Evolutionary conservation across 495 filamentous ascomycete genomes (phyloP).

Genomic region (Penicillium egyptiacum): DNA sequence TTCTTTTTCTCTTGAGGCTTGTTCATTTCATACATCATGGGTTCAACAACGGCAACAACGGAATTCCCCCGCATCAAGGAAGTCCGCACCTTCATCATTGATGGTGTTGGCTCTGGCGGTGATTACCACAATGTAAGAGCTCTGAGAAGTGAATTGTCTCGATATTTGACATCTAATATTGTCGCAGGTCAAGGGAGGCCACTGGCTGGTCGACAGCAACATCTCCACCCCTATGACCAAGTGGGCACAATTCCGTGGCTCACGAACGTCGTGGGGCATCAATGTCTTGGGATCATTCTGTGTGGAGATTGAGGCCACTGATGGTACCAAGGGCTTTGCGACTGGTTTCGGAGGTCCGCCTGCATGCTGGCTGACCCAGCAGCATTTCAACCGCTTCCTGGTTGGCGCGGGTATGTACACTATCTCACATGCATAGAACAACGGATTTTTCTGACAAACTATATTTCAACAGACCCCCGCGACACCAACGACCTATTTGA

Average conservation of each 20-base stretch:
- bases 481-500: conserved; percentile 88
- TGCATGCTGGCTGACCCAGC: conserved; percentile 86
- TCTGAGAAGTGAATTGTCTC: background rate
- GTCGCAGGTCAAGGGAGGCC: conserved; percentile 70
- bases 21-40: conserved; percentile 31
- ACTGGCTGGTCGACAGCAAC: conserved; percentile 88
- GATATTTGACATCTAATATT: conserved; percentile 5
- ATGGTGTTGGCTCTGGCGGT: conserved; percentile 83
- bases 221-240: conserved; percentile 89
- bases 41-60: conserved; percentile 26
- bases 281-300: conserved; percentile 93
- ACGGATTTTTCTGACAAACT: background rate
- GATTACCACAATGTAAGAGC: conserved; percentile 84
- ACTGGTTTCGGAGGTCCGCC: conserved; percentile 93
- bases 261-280: conserved; percentile 91
- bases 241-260: conserved; percentile 83
- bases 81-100: conserved; percentile 76
- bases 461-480: conserved; percentile 61
- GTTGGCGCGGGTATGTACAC: conserved; percentile 64
- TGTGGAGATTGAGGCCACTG: conserved; percentile 83
- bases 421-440: background rate
- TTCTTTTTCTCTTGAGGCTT: background rate
- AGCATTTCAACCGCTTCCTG: conserved; percentile 89
- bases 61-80: conserved; percentile 65
- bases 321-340: conserved; percentile 88